Evolutionary conservation across 441 rosid species (phyloP).

Genomic region (Geranium incanum): DNA sequence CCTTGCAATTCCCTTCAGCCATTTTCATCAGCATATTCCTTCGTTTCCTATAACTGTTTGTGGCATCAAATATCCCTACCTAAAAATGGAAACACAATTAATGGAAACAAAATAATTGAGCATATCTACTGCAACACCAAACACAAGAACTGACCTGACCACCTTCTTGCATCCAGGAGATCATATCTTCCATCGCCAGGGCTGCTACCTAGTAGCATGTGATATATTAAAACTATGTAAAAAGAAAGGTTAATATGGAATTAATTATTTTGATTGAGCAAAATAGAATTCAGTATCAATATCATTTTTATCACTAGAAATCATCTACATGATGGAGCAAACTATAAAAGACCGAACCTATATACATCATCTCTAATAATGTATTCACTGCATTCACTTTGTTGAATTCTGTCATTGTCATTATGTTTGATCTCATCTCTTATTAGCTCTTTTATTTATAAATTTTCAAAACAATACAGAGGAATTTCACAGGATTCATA

Average conservation of each 20-base stretch:
- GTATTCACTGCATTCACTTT: background rate
- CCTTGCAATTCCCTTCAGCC: conserved; percentile 99
- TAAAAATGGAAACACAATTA: conserved; percentile 25
- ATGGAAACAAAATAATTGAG: conserved; percentile 23
- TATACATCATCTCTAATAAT: background rate
- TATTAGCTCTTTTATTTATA: too few species aligned
- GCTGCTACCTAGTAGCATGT: conserved; percentile 97
- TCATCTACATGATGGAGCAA: background rate
- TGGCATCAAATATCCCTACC: conserved; percentile 99
- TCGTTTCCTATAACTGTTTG: conserved; percentile 72
- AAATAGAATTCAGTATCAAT: conserved; percentile 16
- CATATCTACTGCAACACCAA: conserved; percentile 12
- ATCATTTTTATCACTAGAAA: conserved; percentile 19
- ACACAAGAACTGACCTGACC: conserved; percentile 69
- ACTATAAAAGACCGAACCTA: background rate
- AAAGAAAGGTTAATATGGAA: conserved; percentile 46
- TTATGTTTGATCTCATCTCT: background rate
- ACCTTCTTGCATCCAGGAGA: conserved; percentile 98
- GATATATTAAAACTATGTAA: conserved; percentile 72
- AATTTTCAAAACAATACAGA: too few species aligned
- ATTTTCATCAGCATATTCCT: conserved; percentile 98
- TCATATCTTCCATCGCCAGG: conserved; percentile 99
- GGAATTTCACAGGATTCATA: too few species aligned
- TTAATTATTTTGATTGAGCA: conserved; percentile 20
- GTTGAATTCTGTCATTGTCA: background rate